Percentiles rank a stretch among this genome's conserved stretches.
Evolutionary conservation across 805 yeast genomes (phyloP).

Genomic region (Starmerella vaccinii): DNA sequence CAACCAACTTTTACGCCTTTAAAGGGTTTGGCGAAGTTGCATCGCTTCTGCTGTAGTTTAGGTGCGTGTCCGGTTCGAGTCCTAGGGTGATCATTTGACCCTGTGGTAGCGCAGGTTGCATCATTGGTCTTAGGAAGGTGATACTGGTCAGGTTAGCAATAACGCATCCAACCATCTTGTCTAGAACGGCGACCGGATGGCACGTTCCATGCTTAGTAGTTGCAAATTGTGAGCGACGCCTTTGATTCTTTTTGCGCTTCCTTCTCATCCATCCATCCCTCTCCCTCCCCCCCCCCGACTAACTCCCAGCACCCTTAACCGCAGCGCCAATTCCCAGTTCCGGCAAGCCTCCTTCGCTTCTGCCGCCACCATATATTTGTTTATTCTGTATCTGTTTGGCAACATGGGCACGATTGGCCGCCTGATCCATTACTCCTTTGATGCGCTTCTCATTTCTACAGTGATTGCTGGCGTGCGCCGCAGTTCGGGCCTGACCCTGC

Average conservation of each 20-base stretch:
- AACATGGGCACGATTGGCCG: conserved; percentile 41
- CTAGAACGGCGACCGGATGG: conserved; percentile 30
- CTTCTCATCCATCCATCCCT: too few relatives aligned
- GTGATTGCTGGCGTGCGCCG: conserved; percentile 77
- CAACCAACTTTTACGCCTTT: conserved; percentile 1
- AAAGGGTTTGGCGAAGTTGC: conserved; percentile 12
- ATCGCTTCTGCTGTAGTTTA: conserved; percentile 8
- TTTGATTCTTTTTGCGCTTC: conserved; percentile 2
- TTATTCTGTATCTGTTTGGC: background rate
- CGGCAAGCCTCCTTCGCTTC: background rate
- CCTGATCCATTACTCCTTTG: conserved; percentile 62
- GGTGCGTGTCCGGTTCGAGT: conserved; percentile 31
- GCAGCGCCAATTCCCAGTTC: background rate
- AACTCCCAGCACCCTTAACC: background rate
- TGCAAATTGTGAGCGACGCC: conserved; percentile 8
- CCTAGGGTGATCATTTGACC: conserved; percentile 24
- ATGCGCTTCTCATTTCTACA: conserved; percentile 67
- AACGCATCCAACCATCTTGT: conserved; percentile 28
- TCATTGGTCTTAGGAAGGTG: conserved; percentile 23
- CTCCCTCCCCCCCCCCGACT: too few relatives aligned
- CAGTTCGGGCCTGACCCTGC: conserved; percentile 62
- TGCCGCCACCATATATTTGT: background rate
- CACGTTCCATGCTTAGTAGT: conserved; percentile 21
- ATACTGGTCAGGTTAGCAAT: conserved; percentile 30
- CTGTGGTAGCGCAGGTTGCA: conserved; percentile 23